Evolutionary conservation across 441 rosid species (phyloP), one percentile per base, ranked within the genome.

Genomic region (Jatropha multifida): DNA sequence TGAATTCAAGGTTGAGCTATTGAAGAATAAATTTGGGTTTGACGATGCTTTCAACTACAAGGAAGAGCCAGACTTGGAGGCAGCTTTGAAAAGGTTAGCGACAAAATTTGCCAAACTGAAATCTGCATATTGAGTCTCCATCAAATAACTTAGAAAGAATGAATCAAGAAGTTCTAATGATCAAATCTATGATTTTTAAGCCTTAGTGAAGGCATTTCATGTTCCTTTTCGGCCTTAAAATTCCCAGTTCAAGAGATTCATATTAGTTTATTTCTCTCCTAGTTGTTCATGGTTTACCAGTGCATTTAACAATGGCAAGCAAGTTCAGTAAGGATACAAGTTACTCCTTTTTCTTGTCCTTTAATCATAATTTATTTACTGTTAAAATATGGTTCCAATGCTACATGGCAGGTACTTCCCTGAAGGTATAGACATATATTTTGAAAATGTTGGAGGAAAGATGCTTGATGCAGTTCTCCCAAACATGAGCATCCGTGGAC

Each of bases 1-100:
- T 32, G 32, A 32, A 32, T 32, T 32, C 11, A 12, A 90, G 97
- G 96, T 93, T 65, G 88, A 91, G 70, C 77, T 93, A 49, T 70
- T 93, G 54, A 89, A 89, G 81, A 83, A 75, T 59, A 80, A 85
- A 76, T 85, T 91, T 27, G 92, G 97, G 0, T 90, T 84, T 75
- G 88, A 93, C 79, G 93, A 48, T 48, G 52, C 52, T 12, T 48
- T 48, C 14, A 48, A 48, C 52, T 48, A 48, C 4, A 48, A 48
- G 52, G 92, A 88, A 55, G 90, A 93, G 79, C 40, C 81, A 15
- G 89, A 93, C 82, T 81, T 88, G 23, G 81, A 83, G 79, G 91
- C 86, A 2, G 89, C 97, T 75, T 79, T 93, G 80, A 90, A 88
- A 82, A 85, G 91, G 96, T 88, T 55, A 75, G 81, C 70, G 7